These are phyloP conservation scores for Sarocladiaceae sp. DNA, from an alignment of 2,329 filamentous ascomycete species.

Conservation along the genomic window DNA sequence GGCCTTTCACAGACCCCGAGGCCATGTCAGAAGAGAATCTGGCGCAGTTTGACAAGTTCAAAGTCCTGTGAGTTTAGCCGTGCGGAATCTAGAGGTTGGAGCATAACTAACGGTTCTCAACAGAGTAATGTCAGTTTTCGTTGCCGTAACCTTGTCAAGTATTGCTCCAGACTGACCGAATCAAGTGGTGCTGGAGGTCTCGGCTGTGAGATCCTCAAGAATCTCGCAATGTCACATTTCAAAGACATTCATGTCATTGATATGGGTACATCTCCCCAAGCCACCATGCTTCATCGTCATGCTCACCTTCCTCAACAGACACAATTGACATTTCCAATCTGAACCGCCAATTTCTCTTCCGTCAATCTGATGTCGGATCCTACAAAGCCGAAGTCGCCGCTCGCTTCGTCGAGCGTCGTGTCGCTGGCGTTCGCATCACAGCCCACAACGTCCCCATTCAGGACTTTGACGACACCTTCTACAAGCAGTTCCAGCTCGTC, in stretches of 20 bases:
- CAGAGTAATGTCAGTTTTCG: constrained; percentile 12
- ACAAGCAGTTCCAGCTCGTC: constrained; percentile 92
- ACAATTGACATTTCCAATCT: constrained; percentile 98
- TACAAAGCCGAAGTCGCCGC: constrained; percentile 93
- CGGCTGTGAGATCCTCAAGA: constrained; percentile 95
- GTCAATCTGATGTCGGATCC: constrained; percentile 84
- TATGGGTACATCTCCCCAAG: constrained; percentile 60
- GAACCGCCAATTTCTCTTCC: constrained; percentile 96
- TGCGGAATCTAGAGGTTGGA: not conserved
- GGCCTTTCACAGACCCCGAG: constrained; percentile 74
- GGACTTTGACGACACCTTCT: constrained; percentile 93
- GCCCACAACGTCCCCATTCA: constrained; percentile 94
- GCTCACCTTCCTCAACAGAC: constrained; percentile 46
- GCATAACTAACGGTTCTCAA: not conserved
- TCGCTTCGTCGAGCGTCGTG: constrained; percentile 81
- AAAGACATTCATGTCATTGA: constrained; percentile 98
- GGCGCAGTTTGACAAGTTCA: constrained; percentile 61
- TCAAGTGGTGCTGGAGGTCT: constrained; percentile 84
- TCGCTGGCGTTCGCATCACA: constrained; percentile 88
- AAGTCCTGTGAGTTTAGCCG: constrained; percentile 60
- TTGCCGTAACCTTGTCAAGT: not conserved
- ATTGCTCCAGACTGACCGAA: not conserved
- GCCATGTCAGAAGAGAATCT: constrained; percentile 48
- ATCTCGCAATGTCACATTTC: constrained; percentile 91
- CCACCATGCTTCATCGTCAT: too few relatives aligned